Evolutionary conservation across 78 protist species (phyloP), one percentile per base, ranked within the genome.

Genomic region (Dictyostelium capitatum): DNA sequence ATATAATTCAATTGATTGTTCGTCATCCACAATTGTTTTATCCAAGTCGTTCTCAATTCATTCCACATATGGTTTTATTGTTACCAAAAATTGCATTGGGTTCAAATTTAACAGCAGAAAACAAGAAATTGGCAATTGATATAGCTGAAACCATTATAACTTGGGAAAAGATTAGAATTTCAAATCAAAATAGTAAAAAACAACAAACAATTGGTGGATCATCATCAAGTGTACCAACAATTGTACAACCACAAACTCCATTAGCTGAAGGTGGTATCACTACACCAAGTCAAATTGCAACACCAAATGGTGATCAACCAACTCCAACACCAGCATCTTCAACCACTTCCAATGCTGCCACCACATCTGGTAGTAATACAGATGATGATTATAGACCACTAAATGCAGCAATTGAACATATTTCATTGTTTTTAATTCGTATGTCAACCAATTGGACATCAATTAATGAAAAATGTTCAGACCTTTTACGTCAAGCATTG

Each of bases 11-110:
- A 37, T 79, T 97, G 64, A 75, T 98, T 20, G 97, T 94, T 6
- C 83, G 98, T 19, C 98, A 97, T 62, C 95, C 98, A 0, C 83
- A 28, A 53, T 84, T 95, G 51, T 98, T 98, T 75, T 98, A 92
- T 87, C 57, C 83, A 9, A 41, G 51, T 56, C 70, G 98, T 11
- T 62, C 96, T 9, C 98, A 91, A 64, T 96, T 98, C 54, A 96
- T 97, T n/a, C 97, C 95, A 14, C 97, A 96, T 59, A 95, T 98
- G 96, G 96, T 97, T 69, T 89, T 96, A 57, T 79, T 96, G 8
- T 79, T 97, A 28, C 82, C 97, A 47, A 96, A 97, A 23, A 84
- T 98, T 67, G 98, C 98, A 1, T 30, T 83, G 10, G 90, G 48
- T 19, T 67, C 48, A 9, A 89, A 57, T 20, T 64, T 92, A 4